A percentile compares a stretch with the other conserved stretches of the same genome.
Evolutionary conservation across 441 rosid species (phyloP).

Genomic region (Adansonia grandidieri): DNA sequence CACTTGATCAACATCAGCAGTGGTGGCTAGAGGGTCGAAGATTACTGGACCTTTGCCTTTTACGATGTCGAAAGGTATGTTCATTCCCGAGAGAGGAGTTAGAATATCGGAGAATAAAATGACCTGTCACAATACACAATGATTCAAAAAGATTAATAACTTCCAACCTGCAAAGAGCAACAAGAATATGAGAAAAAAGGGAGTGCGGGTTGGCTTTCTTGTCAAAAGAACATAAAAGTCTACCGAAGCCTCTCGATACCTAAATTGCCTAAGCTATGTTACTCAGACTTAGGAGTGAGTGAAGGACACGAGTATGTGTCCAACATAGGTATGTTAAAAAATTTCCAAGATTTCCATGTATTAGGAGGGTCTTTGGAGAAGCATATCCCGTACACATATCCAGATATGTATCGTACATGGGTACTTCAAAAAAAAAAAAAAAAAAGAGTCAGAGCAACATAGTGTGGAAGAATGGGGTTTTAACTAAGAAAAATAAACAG

Average conservation of each 20-base stretch:
- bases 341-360: too few relatives aligned
- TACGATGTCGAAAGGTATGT: constrained; percentile 93
- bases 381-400: too few relatives aligned
- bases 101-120: constrained; percentile 95
- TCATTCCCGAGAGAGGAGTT: constrained; percentile 97
- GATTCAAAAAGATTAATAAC: constrained; percentile 9
- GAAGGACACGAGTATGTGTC: too few relatives aligned
- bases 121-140: constrained; percentile 52
- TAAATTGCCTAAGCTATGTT: too few relatives aligned
- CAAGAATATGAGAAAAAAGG: background rate
- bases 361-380: too few relatives aligned
- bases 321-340: too few relatives aligned
- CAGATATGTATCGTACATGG: too few relatives aligned
- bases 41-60: constrained; percentile 95
- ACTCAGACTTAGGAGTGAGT: too few relatives aligned
- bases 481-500: background rate
- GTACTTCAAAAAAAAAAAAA: too few relatives aligned
- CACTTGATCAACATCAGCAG: constrained; percentile 75
- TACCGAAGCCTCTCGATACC: background rate
- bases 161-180: constrained; percentile 20
- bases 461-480: background rate
- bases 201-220: background rate
- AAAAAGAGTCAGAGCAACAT: background rate
- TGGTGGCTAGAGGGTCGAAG: constrained; percentile 66
- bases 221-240: background rate